phyloP scores from a whole-genome alignment of 1,284 basidiomycete genomes.

The Wolfiporia cocos region DNA sequence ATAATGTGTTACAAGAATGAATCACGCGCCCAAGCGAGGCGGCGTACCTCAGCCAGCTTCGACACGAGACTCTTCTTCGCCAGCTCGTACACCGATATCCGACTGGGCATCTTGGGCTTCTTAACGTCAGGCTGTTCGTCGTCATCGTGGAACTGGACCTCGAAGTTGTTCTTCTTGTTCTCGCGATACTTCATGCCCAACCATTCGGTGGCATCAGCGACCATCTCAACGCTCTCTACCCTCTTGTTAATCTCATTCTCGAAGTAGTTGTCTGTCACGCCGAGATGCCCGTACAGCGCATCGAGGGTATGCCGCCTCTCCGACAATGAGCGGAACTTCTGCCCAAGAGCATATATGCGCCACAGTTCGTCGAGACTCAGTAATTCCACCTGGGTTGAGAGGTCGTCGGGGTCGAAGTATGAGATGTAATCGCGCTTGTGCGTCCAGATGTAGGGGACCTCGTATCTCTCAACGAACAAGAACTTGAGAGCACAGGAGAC shows the following conservation, averaged over 20 bases:
- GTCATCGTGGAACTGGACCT: constrained; percentile 68
- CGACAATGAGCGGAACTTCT: constrained; percentile 80
- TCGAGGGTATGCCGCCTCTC: constrained; percentile 66
- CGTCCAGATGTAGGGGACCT: constrained; percentile 94
- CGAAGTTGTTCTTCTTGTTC: constrained; percentile 68
- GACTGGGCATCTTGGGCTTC: constrained; percentile 79
- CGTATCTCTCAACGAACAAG: constrained; percentile 84
- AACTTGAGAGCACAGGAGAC: constrained; percentile 79
- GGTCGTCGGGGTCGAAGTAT: constrained; percentile 62
- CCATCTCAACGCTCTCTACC: constrained; percentile 79
- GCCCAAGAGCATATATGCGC: constrained; percentile 81
- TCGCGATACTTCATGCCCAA: constrained; percentile 80
- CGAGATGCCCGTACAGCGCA: constrained; percentile 59
- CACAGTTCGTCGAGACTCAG: constrained; percentile 80
- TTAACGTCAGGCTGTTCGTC: constrained; percentile 46
- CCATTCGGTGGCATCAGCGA: constrained; percentile 93
- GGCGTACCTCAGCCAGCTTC: constrained; percentile 67
- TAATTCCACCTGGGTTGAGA: constrained; percentile 54
- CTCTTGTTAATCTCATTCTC: constrained; percentile 56
- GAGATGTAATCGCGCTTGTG: constrained; percentile 91
- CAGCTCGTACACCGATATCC: constrained; percentile 83
- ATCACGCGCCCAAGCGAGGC: neutral
- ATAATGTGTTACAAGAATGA: constrained; percentile 3
- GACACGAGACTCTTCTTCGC: constrained; percentile 76
- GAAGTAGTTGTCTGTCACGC: constrained; percentile 67